Conservation (phyloP, 768 basidiomycete species). For the Podaxis carcinomalis region DNA sequence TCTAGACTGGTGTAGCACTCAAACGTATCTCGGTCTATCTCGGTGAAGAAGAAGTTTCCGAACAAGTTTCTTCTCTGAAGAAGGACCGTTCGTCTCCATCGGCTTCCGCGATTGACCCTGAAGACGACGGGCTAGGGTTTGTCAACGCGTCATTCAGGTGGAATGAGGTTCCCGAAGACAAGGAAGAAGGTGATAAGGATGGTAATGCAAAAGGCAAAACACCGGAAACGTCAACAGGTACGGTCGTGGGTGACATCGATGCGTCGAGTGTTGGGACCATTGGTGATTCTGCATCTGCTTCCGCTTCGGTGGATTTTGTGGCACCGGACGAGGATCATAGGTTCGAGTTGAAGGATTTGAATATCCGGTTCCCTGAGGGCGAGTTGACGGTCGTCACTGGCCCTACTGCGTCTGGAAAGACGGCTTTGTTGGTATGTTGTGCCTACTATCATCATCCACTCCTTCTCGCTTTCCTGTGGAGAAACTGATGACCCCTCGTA, state of each 20-base stretch:
- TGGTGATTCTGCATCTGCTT: neutral
- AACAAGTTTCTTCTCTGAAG: slow-evolving; percentile 65
- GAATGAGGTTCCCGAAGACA: slow-evolving; percentile 44
- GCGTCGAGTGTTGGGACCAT: neutral
- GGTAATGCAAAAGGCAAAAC: slow-evolving; percentile 5
- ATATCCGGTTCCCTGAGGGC: slow-evolving; percentile 68
- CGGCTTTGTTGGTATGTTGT: slow-evolving; percentile 61
- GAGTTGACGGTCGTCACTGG: slow-evolving; percentile 69
- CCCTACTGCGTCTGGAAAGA: slow-evolving; percentile 82
- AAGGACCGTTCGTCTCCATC: slow-evolving; percentile 22
- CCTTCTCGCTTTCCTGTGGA: neutral
- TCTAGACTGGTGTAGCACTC: slow-evolving; percentile 56
- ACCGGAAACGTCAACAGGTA: slow-evolving; percentile 6
- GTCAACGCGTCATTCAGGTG: slow-evolving; percentile 57
- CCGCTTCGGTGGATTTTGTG: slow-evolving; percentile 15
- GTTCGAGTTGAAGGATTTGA: slow-evolving; percentile 68
- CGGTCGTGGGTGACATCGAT: neutral
- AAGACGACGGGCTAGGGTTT: slow-evolving; percentile 48
- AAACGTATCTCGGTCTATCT: slow-evolving; percentile 66
- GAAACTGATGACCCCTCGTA: slow-evolving; percentile 18
- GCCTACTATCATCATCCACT: neutral
- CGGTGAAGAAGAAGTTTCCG: slow-evolving; percentile 65
- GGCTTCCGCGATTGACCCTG: slow-evolving; percentile 18
- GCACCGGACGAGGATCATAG: slow-evolving; percentile 36
- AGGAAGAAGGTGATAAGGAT: slow-evolving; percentile 16